These are phyloP conservation scores for Diaporthe amygdali DNA, from an alignment of 2,329 filamentous ascomycete species.

Conservation along the genomic window DNA sequence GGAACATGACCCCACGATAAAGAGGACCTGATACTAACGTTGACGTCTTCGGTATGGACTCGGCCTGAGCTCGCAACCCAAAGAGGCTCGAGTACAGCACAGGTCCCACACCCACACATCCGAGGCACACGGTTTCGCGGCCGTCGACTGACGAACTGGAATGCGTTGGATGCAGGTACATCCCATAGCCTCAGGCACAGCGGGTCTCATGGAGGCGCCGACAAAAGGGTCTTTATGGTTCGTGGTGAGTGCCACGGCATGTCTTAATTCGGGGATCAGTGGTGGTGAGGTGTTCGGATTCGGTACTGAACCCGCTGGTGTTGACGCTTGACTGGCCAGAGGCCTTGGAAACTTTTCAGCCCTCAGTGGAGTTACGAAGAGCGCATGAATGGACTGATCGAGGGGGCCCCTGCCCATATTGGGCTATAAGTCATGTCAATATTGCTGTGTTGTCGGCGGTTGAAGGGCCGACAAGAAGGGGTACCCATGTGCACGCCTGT, in stretches of 20 bases:
- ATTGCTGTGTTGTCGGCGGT: slow-evolving; percentile 15
- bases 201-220: not conserved
- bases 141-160: not conserved
- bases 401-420: slow-evolving; percentile 1
- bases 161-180: slow-evolving; percentile 25
- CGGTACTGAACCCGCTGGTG: not conserved
- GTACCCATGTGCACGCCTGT: not conserved
- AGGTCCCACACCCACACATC: not conserved
- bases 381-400: slow-evolving; percentile 15
- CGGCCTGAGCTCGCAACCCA: not conserved
- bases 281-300: slow-evolving; percentile 9
- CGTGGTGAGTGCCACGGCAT: not conserved
- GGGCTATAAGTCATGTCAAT: slow-evolving; percentile 15
- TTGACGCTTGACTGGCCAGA: not conserved
- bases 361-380: not conserved
- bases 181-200: slow-evolving; percentile 5
- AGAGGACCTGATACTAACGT: not conserved
- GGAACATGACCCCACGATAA: not conserved
- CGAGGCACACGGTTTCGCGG: not conserved
- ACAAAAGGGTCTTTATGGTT: slow-evolving; percentile 7
- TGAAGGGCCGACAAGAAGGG: slow-evolving; percentile 1
- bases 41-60: not conserved
- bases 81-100: not conserved
- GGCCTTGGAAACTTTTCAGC: slow-evolving; percentile 1
- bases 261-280: not conserved